phyloP scores from a whole-genome alignment of 768 basidiomycete genomes.

The Floccularia luteovirens region DNA sequence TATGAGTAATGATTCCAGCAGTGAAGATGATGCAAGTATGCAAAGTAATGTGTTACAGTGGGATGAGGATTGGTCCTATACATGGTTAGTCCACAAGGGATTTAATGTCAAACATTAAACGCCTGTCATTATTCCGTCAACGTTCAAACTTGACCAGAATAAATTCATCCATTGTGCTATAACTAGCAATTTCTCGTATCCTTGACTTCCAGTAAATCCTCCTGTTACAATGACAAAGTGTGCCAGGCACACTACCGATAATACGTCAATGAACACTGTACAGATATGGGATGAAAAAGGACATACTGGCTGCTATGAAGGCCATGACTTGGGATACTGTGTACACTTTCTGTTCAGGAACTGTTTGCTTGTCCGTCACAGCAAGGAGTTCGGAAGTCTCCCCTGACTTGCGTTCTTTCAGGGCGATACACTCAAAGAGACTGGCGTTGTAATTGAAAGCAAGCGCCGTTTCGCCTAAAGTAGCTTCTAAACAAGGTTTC shows the following conservation, averaged over 20 bases:
- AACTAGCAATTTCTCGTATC: conserved; percentile 36
- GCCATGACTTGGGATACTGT: conserved; percentile 24
- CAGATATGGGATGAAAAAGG: neutral
- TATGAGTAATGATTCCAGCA: no score
- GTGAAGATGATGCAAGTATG: no score
- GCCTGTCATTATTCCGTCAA: no score
- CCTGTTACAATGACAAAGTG: conserved; percentile 40
- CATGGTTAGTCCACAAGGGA: no score
- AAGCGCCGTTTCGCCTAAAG: conserved; percentile 38
- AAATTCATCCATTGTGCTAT: conserved; percentile 28
- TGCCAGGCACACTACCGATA: conserved; percentile 34
- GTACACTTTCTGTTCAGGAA: conserved; percentile 15
- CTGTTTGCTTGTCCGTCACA: conserved; percentile 3
- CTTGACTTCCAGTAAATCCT: conserved; percentile 37
- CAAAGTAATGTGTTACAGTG: no score
- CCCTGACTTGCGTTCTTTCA: conserved; percentile 2
- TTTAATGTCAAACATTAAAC: no score
- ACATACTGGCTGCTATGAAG: conserved; percentile 25
- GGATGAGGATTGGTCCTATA: no score
- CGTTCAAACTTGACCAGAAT: no score
- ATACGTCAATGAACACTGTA: conserved; percentile 10
- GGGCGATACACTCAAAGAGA: conserved; percentile 31
- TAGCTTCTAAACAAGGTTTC: conserved; percentile 24
- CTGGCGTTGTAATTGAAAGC: conserved; percentile 43
- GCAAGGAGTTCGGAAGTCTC: conserved; percentile 9